phyloP scores from a whole-genome alignment of 345 rosid genomes.

The Linum tenue region DNA sequence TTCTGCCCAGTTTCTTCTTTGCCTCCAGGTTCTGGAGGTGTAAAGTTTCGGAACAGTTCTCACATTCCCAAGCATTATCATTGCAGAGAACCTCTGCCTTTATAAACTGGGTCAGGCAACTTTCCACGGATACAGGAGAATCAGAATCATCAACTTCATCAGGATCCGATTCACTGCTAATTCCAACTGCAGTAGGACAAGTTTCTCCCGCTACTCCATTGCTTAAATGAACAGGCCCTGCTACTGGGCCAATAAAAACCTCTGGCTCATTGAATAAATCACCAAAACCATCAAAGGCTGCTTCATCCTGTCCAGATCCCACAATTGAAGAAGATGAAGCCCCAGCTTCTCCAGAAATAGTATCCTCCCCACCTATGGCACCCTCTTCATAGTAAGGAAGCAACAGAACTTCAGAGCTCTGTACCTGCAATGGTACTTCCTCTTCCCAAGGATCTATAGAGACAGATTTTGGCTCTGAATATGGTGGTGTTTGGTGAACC shows the following conservation, averaged over 20 bases:
- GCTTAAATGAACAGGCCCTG: conserved; percentile 42
- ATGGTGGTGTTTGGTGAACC: conserved; percentile 25
- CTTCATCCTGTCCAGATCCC: conserved; percentile 41
- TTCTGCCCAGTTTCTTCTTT: conserved; percentile 32
- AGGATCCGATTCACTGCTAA: conserved; percentile 82
- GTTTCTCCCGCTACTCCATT: conserved; percentile 34
- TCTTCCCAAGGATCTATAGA: conserved; percentile 61
- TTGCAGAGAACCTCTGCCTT: conserved; percentile 74
- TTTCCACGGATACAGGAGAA: conserved; percentile 84
- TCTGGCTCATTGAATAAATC: conserved; percentile 91
- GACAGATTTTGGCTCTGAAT: conserved; percentile 31
- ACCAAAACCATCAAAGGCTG: conserved; percentile 72
- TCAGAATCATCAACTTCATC: conserved; percentile 82
- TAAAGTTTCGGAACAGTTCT: conserved; percentile 59
- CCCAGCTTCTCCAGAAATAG: conserved; percentile 34
- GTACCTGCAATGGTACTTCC: conserved; percentile 51
- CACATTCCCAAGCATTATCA: conserved; percentile 97
- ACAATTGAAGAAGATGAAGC: conserved; percentile 44
- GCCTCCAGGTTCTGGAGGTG: conserved; percentile 32
- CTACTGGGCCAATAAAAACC: conserved; percentile 37
- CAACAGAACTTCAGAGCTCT: conserved; percentile 57
- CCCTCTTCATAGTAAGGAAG: conserved; percentile 69
- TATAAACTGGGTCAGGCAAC: conserved; percentile 76
- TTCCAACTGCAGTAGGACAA: conserved; percentile 36
- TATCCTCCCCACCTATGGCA: conserved; percentile 22